Base-by-base conservation (phyloP, 2,329 filamentous ascomycete genomes). In the Penicillium thymicola region DNA sequence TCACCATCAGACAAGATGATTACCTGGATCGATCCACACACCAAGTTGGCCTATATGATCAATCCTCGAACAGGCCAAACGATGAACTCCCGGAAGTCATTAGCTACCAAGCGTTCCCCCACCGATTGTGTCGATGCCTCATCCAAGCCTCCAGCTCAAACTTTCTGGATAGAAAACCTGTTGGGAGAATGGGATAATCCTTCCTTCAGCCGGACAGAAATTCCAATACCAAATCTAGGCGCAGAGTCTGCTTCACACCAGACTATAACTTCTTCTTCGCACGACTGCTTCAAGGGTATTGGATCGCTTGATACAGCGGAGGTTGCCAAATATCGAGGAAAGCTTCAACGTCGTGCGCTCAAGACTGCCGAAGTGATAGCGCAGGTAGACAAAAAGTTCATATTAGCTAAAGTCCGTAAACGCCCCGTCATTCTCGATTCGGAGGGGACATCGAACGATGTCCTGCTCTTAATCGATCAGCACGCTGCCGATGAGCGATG, bases 401-500 rank as follows among this genome's bases (percentile, higher is more conserved):
- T 99, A 16, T 75, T 99, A 0, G 79, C 86, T 23, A 88, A 84
- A 59, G 75, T 90, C 48, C 70, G 73, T 0, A 50, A 67, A 4
- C 57, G 49, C 6, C 5, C 53, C 16, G n/a, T 43, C 16, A 30
- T 46, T 25, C 13, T 14, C 23, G 14, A 7, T 14, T 8, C 11
- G 36, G 18, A 11, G 43, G n/a, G 59, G 42, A 36, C 42, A 8
- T 51, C 43, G 27, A 57, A 38, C 16, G 40, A 58, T 2, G 64
- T 85, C 1, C 76, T 97, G 5, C 81, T 96, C 0, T 78, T 97
- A 38, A 81, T 97, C 6, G 94, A 99, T 67, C 94, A 99, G 68
- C 94, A 99, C 70, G 94, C 94, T 0, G 94, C 92, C 3, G 93
- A 97, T 70, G 94, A 99, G 76, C 83, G 94, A 44, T 86, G 89